Percentiles rank a stretch among this genome's conserved stretches.
phyloP scores from a whole-genome alignment of 805 yeast genomes.

The Candida andamanensis region DNA sequence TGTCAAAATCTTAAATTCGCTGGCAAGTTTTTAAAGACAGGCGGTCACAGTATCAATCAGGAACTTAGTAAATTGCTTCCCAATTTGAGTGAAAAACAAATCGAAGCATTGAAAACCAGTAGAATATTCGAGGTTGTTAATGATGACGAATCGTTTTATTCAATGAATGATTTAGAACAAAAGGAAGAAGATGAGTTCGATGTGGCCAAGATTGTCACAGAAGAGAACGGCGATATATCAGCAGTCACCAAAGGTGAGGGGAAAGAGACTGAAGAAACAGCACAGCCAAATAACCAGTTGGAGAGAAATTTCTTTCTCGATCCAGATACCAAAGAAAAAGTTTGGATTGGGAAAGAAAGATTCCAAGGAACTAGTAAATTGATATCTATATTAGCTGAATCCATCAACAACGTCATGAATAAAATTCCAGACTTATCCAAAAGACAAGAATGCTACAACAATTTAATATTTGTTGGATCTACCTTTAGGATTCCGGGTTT shows the following conservation, averaged over 20 bases:
- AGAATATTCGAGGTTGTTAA: conserved; percentile 73
- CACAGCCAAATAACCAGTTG: conserved; percentile 57
- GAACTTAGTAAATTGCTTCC: conserved; percentile 54
- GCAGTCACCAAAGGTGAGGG: conserved; percentile 15
- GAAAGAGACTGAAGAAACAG: conserved; percentile 19
- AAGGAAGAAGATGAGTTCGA: conserved; percentile 66
- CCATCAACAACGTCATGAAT: conserved; percentile 48
- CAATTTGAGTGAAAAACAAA: conserved; percentile 47
- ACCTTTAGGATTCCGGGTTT: conserved; percentile 73
- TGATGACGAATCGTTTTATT: conserved; percentile 65
- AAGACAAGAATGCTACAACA: conserved; percentile 82
- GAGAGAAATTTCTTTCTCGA: conserved; percentile 72
- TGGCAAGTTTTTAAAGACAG: conserved; percentile 43
- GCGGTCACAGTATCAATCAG: conserved; percentile 62
- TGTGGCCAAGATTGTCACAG: conserved; percentile 83
- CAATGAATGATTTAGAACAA: conserved; percentile 43
- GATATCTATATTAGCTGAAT: conserved; percentile 48
- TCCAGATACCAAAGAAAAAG: conserved; percentile 43
- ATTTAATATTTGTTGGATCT: conserved; percentile 74
- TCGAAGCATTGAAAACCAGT: conserved; percentile 71
- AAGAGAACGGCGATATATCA: conserved; percentile 46
- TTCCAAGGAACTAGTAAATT: conserved; percentile 72
- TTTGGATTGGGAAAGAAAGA: conserved; percentile 84
- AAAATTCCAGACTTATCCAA: conserved; percentile 61
- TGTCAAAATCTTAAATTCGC: conserved; percentile 60